phyloP scores from a whole-genome alignment of 371 early-diverging fungal genomes.

The Parasitella parasitica region DNA sequence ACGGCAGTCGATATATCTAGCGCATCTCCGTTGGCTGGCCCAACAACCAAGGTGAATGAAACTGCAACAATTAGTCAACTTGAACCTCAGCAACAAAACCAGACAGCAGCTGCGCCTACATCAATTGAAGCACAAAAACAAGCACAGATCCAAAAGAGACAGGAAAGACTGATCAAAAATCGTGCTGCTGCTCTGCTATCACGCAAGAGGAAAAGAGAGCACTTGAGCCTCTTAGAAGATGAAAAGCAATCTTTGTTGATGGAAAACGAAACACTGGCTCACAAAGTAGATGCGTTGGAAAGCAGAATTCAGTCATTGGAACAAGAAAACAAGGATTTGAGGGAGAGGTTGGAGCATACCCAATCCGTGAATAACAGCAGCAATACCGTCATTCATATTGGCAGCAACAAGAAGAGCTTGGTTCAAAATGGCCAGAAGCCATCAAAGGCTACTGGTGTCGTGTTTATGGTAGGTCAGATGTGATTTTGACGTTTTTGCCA shows the following conservation, averaged over 20 bases:
- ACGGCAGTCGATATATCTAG: neutral
- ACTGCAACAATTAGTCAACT: neutral
- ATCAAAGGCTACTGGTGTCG: constrained; percentile 54
- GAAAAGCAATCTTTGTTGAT: constrained; percentile 59
- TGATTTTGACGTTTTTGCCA: neutral
- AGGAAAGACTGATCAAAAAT: constrained; percentile 89
- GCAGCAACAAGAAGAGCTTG: constrained; percentile 8
- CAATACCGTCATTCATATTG: constrained; percentile 8
- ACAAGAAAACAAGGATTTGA: constrained; percentile 30
- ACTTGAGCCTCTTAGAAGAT: constrained; percentile 73
- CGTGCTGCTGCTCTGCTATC: constrained; percentile 88
- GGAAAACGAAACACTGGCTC: constrained; percentile 63
- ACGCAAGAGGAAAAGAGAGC: constrained; percentile 87
- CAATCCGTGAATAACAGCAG: neutral
- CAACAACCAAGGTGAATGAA: neutral
- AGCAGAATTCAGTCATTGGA: constrained; percentile 35
- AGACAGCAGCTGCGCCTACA: neutral
- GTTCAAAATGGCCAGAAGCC: neutral
- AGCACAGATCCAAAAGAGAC: constrained; percentile 64
- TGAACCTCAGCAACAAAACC: constrained; percentile 6
- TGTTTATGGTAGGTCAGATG: constrained; percentile 63
- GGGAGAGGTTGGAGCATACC: neutral
- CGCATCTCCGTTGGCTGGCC: neutral
- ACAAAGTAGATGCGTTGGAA: constrained; percentile 63
- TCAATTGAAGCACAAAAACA: constrained; percentile 28